These are phyloP conservation scores for Tulasnella calospora DNA, from an alignment of 768 basidiomycete species.

Conservation along the genomic window DNA sequence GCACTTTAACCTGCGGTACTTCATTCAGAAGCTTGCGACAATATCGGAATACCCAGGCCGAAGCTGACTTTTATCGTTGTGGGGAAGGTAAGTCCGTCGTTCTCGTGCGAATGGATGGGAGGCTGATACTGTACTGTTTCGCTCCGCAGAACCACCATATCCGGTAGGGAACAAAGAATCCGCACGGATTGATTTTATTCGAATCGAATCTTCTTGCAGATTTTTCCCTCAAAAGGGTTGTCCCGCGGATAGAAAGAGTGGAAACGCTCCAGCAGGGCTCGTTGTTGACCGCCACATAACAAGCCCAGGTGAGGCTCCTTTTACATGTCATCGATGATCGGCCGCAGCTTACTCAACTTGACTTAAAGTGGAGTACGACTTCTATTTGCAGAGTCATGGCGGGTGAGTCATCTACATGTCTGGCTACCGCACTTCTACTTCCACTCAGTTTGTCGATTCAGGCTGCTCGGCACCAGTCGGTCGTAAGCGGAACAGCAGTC, in stretches of 20 bases:
- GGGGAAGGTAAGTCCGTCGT: conserved; percentile 46
- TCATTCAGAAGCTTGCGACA: conserved; percentile 54
- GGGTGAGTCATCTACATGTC: no score
- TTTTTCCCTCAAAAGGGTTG: conserved; percentile 47
- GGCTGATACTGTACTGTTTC: background rate
- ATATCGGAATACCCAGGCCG: conserved; percentile 48
- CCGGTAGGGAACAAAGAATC: conserved; percentile 36
- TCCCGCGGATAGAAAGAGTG: conserved; percentile 58
- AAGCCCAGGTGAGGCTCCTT: background rate
- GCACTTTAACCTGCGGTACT: background rate
- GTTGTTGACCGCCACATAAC: conserved; percentile 53
- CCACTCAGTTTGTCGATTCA: background rate
- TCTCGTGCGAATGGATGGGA: background rate
- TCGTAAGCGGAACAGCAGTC: background rate
- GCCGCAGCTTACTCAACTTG: conserved; percentile 39
- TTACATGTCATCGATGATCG: conserved; percentile 29
- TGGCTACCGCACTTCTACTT: no score
- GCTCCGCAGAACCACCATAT: conserved; percentile 50
- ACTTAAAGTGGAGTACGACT: conserved; percentile 71
- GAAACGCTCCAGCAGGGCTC: conserved; percentile 72
- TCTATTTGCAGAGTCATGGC: conserved; percentile 50
- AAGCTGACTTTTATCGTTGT: conserved; percentile 75
- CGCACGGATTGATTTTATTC: background rate
- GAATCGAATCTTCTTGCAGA: conserved; percentile 46
- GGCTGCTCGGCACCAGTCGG: conserved; percentile 9